Conservation (phyloP, 495 filamentous ascomycete species). For the Penicillium bovifimosum region DNA sequence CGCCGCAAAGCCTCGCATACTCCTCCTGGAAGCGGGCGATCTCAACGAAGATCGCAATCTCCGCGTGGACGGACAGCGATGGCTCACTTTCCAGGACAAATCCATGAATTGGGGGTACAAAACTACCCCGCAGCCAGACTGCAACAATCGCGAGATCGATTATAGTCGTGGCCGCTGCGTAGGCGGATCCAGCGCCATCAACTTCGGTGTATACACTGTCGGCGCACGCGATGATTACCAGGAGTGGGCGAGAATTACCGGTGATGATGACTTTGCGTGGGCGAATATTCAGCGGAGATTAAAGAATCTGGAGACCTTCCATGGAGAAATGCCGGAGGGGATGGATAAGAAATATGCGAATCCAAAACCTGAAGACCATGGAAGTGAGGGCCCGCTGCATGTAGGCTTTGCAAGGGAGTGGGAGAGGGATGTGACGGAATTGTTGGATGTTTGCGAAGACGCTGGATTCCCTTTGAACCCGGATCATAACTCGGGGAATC, state of each 20-base stretch:
- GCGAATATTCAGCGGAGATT: constrained; percentile 33
- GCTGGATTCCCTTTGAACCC: constrained; percentile 42
- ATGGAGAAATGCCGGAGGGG: constrained; percentile 34
- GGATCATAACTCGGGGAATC: constrained; percentile 52
- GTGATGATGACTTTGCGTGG: constrained; percentile 43
- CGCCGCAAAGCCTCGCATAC: constrained; percentile 36
- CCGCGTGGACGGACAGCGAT: constrained; percentile 46
- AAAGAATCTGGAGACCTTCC: constrained; percentile 48
- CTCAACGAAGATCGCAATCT: constrained; percentile 38
- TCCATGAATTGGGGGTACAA: constrained; percentile 53
- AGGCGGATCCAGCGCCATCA: constrained; percentile 55
- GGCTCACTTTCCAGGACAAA: constrained; percentile 38
- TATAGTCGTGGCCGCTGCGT: constrained; percentile 53
- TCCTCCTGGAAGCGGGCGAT: constrained; percentile 52
- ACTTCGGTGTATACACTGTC: constrained; percentile 51
- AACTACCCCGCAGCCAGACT: constrained; percentile 44
- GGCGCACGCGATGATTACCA: constrained; percentile 54
- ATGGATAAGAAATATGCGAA: constrained; percentile 29
- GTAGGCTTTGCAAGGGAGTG: constrained; percentile 38
- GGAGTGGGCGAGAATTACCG: constrained; percentile 38
- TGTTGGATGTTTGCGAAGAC: constrained; percentile 35
- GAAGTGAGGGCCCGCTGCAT: constrained; percentile 41
- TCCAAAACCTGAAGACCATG: constrained; percentile 36
- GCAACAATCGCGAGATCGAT: constrained; percentile 42
- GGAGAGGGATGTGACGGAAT: constrained; percentile 40